phyloP scores from a whole-genome alignment of 2,329 filamentous ascomycete genomes.

The Sclerotinia borealis region DNA sequence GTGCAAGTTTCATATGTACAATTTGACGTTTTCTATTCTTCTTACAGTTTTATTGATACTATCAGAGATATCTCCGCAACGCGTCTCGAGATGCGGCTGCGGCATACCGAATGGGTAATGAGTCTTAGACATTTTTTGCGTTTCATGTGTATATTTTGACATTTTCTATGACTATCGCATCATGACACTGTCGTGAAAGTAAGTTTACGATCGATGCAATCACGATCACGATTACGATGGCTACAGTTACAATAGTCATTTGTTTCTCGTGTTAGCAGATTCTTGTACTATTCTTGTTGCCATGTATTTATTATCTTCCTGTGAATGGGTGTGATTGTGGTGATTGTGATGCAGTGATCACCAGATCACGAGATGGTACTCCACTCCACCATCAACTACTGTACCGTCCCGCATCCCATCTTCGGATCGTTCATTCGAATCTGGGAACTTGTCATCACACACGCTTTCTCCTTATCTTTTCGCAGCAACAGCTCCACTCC shows the following conservation, averaged over 20 bases:
- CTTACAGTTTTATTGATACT: background rate
- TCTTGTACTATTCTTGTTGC: background rate
- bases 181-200: conserved; percentile 1
- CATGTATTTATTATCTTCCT: background rate
- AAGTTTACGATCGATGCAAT: conserved; percentile 1
- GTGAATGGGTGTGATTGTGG: background rate
- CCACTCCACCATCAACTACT: background rate
- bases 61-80: background rate
- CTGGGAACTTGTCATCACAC: background rate
- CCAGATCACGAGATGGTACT: conserved; percentile 6
- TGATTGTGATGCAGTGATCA: conserved; percentile 5
- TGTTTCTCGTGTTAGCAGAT: background rate
- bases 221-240: background rate
- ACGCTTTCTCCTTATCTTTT: background rate
- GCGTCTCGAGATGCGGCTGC: background rate
- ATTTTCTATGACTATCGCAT: background rate
- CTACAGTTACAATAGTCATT: background rate
- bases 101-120: background rate
- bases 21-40: background rate
- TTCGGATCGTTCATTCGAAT: background rate
- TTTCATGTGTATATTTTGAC: background rate
- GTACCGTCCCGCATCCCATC: background rate
- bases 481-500: background rate
- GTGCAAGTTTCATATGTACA: background rate
- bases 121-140: background rate